Base-by-base conservation (phyloP, 805 yeast genomes). In the Ogataea minuta region DNA sequence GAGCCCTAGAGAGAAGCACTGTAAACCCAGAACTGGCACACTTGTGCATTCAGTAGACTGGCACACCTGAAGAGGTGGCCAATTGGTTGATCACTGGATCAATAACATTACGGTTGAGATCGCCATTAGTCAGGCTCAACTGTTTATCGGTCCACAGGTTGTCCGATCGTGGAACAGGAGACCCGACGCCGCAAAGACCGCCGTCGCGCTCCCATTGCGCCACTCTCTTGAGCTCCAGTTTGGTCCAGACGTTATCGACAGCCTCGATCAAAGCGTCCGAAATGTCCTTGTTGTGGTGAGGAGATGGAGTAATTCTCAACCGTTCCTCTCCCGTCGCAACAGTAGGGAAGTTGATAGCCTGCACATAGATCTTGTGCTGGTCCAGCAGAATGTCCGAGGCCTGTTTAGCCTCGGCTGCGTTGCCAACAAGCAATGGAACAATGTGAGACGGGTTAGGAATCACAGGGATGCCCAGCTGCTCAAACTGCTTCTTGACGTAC, bases 301-400 rank as follows among this genome's bases (percentile, higher is more conserved):
- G 99, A 28, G 99, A 90, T 40, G 99, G 98, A n/a, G 99, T 93
- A 59, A 93, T 80, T 68, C 99, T 81, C 56, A 93, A 77, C 62
- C 99, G 81, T 70, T 93, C 99, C 50, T 89, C 83, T 45, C 99
- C 99, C 52, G 84, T 80, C 13, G 96, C 83, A 45, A 93, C 99
- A 16, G 99, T 93, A 45, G 99, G 99, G 79, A 84, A 93, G 70
- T 93, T 93, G 63, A 93, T 93, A 32, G 98, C 96, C 70, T 93
- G 99, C 31, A 95, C 99, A 59, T 93, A 93, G 61, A 93, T 90
- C 49, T 77, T 74, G 67, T 89, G 84, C 54, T 84, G 79, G 48
- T 83, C 76, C 72, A 93, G 79, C 58, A 93, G 77, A 63, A 84
- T 62, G 63, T 93, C 99, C 15, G 95, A 85, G 8, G 98, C 98